These are phyloP conservation scores for Colletotrichum filicis DNA, from an alignment of 2,329 filamentous ascomycete species.

Conservation along the genomic window DNA sequence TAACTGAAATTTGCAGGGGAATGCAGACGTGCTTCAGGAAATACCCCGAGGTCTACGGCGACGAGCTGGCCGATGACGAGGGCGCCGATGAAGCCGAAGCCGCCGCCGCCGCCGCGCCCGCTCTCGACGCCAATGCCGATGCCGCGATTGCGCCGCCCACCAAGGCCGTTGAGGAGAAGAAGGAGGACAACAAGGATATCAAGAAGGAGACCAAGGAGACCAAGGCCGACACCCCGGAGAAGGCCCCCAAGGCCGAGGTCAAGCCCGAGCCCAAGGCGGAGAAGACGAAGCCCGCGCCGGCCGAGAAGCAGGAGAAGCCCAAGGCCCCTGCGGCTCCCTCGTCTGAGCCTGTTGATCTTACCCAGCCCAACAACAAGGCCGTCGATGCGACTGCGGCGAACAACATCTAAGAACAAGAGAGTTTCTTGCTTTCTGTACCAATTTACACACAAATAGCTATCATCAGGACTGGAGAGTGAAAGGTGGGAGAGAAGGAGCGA, in stretches of 20 bases:
- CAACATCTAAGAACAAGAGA: conserved; percentile 27
- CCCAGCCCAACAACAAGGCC: conserved; percentile 40
- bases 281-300: conserved; percentile 32
- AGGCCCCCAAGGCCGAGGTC: conserved; percentile 3
- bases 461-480: neutral
- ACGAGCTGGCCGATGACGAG: conserved; percentile 85
- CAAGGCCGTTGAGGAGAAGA: conserved; percentile 16
- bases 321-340: conserved; percentile 22
- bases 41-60: conserved; percentile 92
- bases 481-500: neutral
- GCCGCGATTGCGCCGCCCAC: conserved; percentile 11
- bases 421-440: too few relatives aligned
- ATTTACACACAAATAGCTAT: neutral
- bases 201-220: conserved; percentile 18
- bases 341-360: conserved; percentile 28
- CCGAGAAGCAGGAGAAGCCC: conserved; percentile 27
- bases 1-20: conserved; percentile 65
- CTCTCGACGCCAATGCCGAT: conserved; percentile 39
- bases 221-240: neutral
- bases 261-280: conserved; percentile 1
- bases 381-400: conserved; percentile 48
- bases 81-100: conserved; percentile 43
- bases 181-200: neutral
- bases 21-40: conserved; percentile 98
- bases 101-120: conserved; percentile 39